A percentile compares a stretch with the other conserved stretches of the same genome.
phyloP scores from a whole-genome alignment of 208 protist genomes.

The Crithidia sp. region DNA sequence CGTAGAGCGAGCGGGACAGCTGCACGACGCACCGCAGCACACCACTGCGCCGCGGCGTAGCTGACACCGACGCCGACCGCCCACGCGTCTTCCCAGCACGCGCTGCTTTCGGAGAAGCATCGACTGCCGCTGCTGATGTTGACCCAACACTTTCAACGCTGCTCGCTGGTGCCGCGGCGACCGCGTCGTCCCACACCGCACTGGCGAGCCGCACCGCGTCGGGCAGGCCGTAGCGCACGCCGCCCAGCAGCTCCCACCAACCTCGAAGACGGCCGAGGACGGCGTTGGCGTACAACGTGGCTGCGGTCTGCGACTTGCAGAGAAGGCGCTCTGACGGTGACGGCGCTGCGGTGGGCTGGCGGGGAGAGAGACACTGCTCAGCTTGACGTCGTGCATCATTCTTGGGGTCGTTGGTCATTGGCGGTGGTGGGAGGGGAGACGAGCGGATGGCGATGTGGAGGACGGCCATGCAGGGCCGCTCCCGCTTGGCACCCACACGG shows the following conservation, averaged over 20 bases:
- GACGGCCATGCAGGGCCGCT: constrained; percentile 29
- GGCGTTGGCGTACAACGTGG: constrained; percentile 21
- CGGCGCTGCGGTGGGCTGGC: background rate
- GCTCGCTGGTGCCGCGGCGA: background rate
- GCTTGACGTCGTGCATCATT: too few relatives aligned
- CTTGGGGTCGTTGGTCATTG: too few relatives aligned
- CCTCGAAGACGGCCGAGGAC: constrained; percentile 25
- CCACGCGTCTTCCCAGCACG: background rate
- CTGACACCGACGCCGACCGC: background rate
- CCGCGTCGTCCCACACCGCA: constrained; percentile 20
- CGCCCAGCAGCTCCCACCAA: constrained; percentile 32
- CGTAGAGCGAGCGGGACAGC: constrained; percentile 34
- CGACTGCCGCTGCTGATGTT: background rate
- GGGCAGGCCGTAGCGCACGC: constrained; percentile 37
- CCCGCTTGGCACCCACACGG: constrained; percentile 30
- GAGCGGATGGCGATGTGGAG: constrained; percentile 26
- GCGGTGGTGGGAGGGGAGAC: background rate
- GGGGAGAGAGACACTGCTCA: background rate
- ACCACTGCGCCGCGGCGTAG: constrained; percentile 19
- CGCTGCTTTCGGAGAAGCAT: too few relatives aligned
- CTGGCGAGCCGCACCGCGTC: constrained; percentile 13
- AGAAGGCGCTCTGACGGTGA: background rate
- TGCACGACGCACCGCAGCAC: constrained; percentile 36
- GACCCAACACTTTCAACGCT: background rate
- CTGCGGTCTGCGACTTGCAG: constrained; percentile 23